Evolutionary conservation across 352 stramenopile genomes (phyloP).

Genomic region (Globisporangium acanthophoron): DNA sequence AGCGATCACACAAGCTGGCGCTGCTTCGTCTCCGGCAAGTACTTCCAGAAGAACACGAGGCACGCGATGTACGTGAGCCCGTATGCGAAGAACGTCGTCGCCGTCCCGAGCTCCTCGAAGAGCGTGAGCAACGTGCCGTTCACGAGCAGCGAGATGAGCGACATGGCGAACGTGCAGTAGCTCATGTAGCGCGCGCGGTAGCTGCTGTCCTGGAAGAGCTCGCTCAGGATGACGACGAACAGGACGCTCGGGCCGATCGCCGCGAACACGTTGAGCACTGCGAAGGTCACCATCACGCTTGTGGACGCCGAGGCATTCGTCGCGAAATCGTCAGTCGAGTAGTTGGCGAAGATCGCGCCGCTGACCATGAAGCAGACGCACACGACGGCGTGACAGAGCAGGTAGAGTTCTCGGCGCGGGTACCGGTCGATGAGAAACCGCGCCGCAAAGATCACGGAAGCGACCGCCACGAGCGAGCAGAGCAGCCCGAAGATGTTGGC

Average conservation of each 20-base stretch:
- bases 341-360: conserved; percentile 58
- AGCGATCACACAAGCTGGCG: conserved; percentile 46
- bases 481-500: conserved; percentile 77
- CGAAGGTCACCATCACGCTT: conserved; percentile 63
- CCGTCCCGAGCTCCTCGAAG: conserved; percentile 62
- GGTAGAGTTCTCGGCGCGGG: conserved; percentile 62
- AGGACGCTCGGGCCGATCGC: conserved; percentile 72
- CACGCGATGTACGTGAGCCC: conserved; percentile 64
- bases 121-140: conserved; percentile 78
- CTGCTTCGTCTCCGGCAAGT: conserved; percentile 77
- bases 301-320: conserved; percentile 31
- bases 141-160: conserved; percentile 74
- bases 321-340: conserved; percentile 58
- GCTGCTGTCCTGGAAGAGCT: conserved; percentile 79
- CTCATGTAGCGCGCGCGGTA: conserved; percentile 84
- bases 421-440: conserved; percentile 66
- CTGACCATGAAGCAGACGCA: conserved; percentile 63
- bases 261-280: conserved; percentile 68
- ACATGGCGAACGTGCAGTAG: conserved; percentile 88
- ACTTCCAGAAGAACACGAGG: conserved; percentile 58
- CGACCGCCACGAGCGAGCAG: conserved; percentile 59
- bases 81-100: conserved; percentile 62
- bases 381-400: conserved; percentile 66
- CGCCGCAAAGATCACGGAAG: conserved; percentile 61
- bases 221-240: conserved; percentile 82